phyloP scores from a whole-genome alignment of 2,329 filamentous ascomycete genomes.

The Colletotrichum truncatum region DNA sequence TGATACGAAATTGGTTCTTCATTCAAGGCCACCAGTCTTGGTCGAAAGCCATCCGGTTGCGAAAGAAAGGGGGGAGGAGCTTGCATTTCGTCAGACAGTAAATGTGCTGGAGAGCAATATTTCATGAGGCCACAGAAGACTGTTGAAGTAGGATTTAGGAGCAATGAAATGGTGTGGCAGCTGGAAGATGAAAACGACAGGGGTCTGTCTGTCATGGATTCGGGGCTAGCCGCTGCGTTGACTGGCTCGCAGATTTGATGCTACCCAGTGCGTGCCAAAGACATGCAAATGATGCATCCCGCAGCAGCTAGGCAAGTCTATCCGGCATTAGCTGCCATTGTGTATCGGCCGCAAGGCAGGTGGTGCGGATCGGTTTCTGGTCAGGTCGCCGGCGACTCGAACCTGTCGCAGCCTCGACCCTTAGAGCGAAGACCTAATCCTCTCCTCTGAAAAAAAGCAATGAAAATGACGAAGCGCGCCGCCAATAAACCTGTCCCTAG shows the following conservation, averaged over 20 bases:
- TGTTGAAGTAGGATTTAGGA: slow-evolving; percentile 16
- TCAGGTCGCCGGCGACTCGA: slow-evolving; percentile 19
- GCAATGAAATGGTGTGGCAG: slow-evolving; percentile 30
- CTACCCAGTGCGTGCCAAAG: slow-evolving; percentile 22
- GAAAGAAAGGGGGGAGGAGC: not conserved
- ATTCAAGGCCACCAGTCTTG: slow-evolving; percentile 11
- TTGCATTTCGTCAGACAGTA: not conserved
- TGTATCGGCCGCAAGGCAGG: slow-evolving; percentile 29
- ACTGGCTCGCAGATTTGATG: slow-evolving; percentile 29
- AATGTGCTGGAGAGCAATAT: not conserved
- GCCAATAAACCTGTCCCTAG: slow-evolving; percentile 24
- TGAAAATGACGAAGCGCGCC: slow-evolving; percentile 27
- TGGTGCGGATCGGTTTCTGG: slow-evolving; percentile 29
- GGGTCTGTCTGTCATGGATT: slow-evolving; percentile 28
- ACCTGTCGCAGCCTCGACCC: slow-evolving; percentile 27
- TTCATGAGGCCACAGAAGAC: not conserved
- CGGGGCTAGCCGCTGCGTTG: slow-evolving; percentile 28
- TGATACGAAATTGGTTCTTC: slow-evolving; percentile 23
- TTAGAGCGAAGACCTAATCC: not conserved
- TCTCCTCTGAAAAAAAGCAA: slow-evolving; percentile 15
- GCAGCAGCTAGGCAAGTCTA: slow-evolving; percentile 31
- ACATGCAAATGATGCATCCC: slow-evolving; percentile 32
- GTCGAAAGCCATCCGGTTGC: not conserved
- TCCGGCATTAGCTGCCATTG: slow-evolving; percentile 31
- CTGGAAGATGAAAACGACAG: slow-evolving; percentile 25